Evolutionary conservation across 73 alveolate species (phyloP), one percentile per base, ranked within the genome.

Genomic region (Diophrys appendiculata): DNA sequence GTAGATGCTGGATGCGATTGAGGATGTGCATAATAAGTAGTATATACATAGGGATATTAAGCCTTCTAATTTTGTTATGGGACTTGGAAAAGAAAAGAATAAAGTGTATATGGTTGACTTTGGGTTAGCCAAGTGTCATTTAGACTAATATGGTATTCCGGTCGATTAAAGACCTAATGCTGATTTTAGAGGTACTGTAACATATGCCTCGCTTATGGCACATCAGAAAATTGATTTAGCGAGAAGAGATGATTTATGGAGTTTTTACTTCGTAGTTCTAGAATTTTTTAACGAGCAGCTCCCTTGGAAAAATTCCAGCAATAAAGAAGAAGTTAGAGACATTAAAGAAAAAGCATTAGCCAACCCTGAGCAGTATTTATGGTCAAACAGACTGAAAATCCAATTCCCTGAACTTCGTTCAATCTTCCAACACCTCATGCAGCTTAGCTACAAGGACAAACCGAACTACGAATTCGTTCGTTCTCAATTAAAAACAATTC

Each of bases 181-280:
- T 23, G 94, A 90, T 22, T 91, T 91, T 81, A 70, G 92, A 26
- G 97, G 97, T 0, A 91, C 97, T 34, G 83, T 91, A 35, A 76
- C 97, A 29, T 91, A 91, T 83, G 97, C 97, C 29, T 86, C 94
- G 64, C 33, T 91, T 68, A 87, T 79, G 70, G 94, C 95, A 13
- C 97, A 91, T 83, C 56, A 87, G 69, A 91, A 88, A 29, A 84
- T 73, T 64, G 97, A 91, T 55, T 81, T 91, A 53, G 23, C 90
- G 0, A 87, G 92, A 73, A 91, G 92, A 64, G 97, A 91, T 77
- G 97, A 91, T 78, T 60, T 91, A 29, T 91, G 97, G 97, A 87
- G 95, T 26, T 87, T 86, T 69, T 91, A 84, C 89, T 91, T 91
- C 73, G 86, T 91, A 77, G 13, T 91, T 27, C 75, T 91, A n/a